Evolutionary conservation across 2,329 filamentous ascomycete species (phyloP), one percentile per base, ranked within the genome.

Genomic region (Colletotrichum agaves): DNA sequence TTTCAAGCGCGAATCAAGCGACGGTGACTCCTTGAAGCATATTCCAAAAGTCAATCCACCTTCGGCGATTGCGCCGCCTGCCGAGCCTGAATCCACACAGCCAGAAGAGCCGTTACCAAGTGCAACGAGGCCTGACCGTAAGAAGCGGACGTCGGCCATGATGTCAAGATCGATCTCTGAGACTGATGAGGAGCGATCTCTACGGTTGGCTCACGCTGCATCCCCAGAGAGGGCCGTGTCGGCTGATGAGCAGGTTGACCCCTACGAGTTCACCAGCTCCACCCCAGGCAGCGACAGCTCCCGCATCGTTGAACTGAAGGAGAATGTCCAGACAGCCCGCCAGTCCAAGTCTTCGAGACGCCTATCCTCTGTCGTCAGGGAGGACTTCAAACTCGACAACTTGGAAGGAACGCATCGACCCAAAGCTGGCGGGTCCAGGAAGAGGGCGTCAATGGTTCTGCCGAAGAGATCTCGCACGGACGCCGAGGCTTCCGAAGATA

Each of bases 221-320:
- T 21, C 27, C 17, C 15, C 19, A 15, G 50, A 44, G 21, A 39
- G 39, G 35, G 37, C n/a, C 12, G 31, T 43, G 15, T 61, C 57
- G 31, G 43, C 52, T 19, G 50, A 44, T 21, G 49, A 21, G 12
- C 46, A 60, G 10, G 71, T 75, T 11, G 87, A 89, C 71, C 78
- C 87, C 6, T 88, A 89, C 70, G 86, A 88, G 62, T 87, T 89
- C 70, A 79, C 79, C 6, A 80, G 78, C 64, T 82, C 82, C 3
- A 85, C 85, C 5, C 83, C 84, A 1, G 69, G 65, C 57, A 57
- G 77, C 39, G 70, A 69, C 12, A 70, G 19, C 27, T 65, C 56
- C 10, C 64, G 8, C 49, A 66, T 59, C 47, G 46, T 63, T 39
- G 63, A 71, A 43, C 57, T 76, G 23, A 74, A 75, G 66, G 77